A percentile compares a stretch with the other conserved stretches of the same genome.
Conservation (phyloP, 352 stramenopile genomes). For the Globisporangium sylvaticum region DNA sequence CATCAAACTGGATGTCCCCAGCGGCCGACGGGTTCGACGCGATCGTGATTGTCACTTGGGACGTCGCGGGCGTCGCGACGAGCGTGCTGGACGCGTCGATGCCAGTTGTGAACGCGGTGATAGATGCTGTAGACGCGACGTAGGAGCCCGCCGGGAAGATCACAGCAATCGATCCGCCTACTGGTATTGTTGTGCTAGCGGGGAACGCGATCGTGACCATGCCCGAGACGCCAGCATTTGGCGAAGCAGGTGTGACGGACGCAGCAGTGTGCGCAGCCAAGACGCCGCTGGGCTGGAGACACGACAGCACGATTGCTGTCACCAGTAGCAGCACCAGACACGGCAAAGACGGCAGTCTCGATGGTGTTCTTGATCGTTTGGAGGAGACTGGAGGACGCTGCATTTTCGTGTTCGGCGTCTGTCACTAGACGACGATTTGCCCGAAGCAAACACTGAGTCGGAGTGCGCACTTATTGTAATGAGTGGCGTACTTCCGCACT, state of each 20-base stretch:
- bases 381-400: not conserved
- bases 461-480: too few relatives aligned
- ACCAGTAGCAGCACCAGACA: not conserved
- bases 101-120: constrained; percentile 19
- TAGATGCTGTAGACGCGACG: constrained; percentile 20
- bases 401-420: not conserved
- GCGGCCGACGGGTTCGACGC: constrained; percentile 11
- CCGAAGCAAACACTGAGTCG: too few relatives aligned
- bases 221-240: constrained; percentile 29
- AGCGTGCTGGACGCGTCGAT: constrained; percentile 28
- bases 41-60: constrained; percentile 37
- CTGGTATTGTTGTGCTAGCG: constrained; percentile 23
- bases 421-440: not conserved
- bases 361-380: not conserved
- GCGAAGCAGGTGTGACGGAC: constrained; percentile 23
- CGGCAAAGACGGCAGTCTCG: not conserved
- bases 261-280: constrained; percentile 26
- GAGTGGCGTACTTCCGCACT: too few relatives aligned
- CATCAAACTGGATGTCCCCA: constrained; percentile 36
- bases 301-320: not conserved
- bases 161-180: constrained; percentile 22
- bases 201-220: constrained; percentile 36
- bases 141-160: constrained; percentile 51
- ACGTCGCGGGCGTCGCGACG: constrained; percentile 19
- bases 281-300: not conserved